A percentile compares a stretch with the other conserved stretches of the same genome.
phyloP scores from a whole-genome alignment of 441 rosid species.

The Adansonia grandidieri region DNA sequence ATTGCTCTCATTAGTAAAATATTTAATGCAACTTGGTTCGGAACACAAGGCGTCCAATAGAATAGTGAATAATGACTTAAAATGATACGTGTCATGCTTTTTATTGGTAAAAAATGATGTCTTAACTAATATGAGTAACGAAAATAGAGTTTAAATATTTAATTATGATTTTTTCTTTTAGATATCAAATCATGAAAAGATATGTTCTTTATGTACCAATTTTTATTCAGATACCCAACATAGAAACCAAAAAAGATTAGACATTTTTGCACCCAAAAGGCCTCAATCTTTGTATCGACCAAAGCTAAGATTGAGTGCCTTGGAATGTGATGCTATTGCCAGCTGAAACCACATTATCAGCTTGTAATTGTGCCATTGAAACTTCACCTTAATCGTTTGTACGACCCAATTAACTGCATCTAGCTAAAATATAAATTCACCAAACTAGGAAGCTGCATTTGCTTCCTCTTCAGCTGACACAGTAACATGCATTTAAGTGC shows the following conservation, averaged over 20 bases:
- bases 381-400: background rate
- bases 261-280: background rate
- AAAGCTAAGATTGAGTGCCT: background rate
- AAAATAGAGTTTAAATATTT: too few relatives aligned
- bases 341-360: background rate
- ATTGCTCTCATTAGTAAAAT: constrained; percentile 63
- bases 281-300: background rate
- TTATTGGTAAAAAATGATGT: too few relatives aligned
- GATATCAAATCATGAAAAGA: too few relatives aligned
- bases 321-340: background rate
- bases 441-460: background rate
- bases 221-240: too few relatives aligned
- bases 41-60: constrained; percentile 67
- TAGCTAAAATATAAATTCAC: background rate
- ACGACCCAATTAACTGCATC: background rate
- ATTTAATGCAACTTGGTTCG: constrained; percentile 70
- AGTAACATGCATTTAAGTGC: constrained; percentile 5
- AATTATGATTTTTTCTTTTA: too few relatives aligned
- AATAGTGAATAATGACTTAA: too few relatives aligned
- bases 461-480: constrained; percentile 3
- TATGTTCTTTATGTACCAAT: too few relatives aligned
- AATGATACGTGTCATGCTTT: too few relatives aligned
- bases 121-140: too few relatives aligned
- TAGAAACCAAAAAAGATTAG: too few relatives aligned
- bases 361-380: background rate